Base-by-base conservation (phyloP, 345 rosid species). In the Salix caprea region DNA sequence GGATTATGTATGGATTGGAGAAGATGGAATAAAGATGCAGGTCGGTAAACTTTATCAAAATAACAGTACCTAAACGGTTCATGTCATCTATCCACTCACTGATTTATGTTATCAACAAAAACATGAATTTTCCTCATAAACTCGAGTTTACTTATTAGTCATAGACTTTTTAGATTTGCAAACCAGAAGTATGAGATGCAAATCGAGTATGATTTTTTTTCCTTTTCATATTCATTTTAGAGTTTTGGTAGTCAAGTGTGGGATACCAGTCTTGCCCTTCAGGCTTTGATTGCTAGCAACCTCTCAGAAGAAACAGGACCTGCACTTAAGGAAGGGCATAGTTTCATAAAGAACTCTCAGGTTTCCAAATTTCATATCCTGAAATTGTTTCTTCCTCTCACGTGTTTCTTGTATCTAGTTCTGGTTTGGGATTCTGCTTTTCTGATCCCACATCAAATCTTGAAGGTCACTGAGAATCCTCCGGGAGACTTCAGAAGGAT, bases 231-330 rank as follows among this genome's bases (percentile, higher is more conserved):
- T 21, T 39, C 21, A 4, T 42, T 36, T n/a, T 36, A 78, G 81
- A 67, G 62, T 68, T 40, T 78, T 67, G 81, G 81, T 3, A 73
- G 81, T 24, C 81, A 78, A 58, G 23, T 18, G 30, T 78, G 81
- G 81, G 77, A 78, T 60, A 52, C 81, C 19, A 36, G 81, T 40
- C 23, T 78, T 56, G 61, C 69, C 13, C 37, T 78, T 18, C 82
- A 79, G 34, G 78, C 75, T 44, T 26, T 79, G 58, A 19, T 74
- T 2, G 78, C 82, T 2, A 69, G 74, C 75, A 37, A 65, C 19
- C 56, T 74, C 28, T 30, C 23, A 4, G 44, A 48, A 13, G 82
- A 79, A 74, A 61, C 44, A 21, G 69, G 64, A 19, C 19, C 58
- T n/a, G 58, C 58, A 58, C 74, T 79, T 15, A 60, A 34, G 64